These are phyloP conservation scores for Eimeria praecox DNA, from an alignment of 169 alveolate species.

Conservation along the genomic window DNA sequence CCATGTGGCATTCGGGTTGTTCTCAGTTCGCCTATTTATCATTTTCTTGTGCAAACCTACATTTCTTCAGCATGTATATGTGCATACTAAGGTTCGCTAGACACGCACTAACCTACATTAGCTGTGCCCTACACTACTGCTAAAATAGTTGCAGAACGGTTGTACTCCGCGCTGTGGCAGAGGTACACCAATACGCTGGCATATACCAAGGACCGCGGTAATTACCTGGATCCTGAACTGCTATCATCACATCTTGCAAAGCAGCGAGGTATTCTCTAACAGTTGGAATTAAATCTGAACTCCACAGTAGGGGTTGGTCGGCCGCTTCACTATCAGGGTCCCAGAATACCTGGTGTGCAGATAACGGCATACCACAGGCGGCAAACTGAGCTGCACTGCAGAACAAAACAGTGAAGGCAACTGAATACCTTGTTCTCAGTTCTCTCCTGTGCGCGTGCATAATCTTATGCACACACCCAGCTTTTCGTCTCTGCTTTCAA, in stretches of 20 bases:
- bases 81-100: background rate
- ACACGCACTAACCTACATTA: background rate
- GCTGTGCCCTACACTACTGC: background rate
- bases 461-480: too few species aligned
- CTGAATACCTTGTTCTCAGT: background rate
- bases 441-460: background rate
- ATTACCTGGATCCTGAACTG: slow-evolving; percentile 82
- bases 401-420: background rate
- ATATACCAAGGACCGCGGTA: background rate
- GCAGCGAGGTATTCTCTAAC: slow-evolving; percentile 74
- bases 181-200: background rate
- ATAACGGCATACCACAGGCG: background rate
- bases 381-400: background rate
- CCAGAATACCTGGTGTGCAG: slow-evolving; percentile 70
- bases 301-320: slow-evolving; percentile 68
- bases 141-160: background rate
- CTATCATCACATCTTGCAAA: slow-evolving; percentile 81
- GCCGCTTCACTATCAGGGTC: slow-evolving; percentile 44
- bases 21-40: background rate
- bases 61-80: background rate
- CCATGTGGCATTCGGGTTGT: too few species aligned
- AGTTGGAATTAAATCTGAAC: slow-evolving; percentile 36
- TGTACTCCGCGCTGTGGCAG: background rate
- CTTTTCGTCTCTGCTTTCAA: background rate
- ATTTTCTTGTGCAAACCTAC: background rate